Base-by-base conservation (phyloP, 73 alveolate genomes). In the Symbiodinium pilosum region DNA sequence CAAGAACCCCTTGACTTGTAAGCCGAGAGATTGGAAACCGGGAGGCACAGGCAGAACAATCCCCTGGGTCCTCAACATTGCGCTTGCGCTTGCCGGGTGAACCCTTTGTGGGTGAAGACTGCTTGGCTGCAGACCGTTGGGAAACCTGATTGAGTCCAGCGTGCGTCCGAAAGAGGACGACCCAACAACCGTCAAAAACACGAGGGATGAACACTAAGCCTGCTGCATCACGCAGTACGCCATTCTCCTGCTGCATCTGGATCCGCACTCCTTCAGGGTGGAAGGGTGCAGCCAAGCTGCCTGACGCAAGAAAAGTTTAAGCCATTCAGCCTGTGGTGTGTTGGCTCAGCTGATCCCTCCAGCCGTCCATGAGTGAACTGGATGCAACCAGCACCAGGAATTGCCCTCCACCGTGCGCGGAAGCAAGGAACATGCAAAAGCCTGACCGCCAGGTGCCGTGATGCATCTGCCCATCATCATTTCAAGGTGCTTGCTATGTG, bases 191-290 rank as follows among this genome's bases (percentile, higher is more conserved):
- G 26, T 34, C 0, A n/a, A 28, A 64, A n/a, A n/a, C 81, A 20
- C 18, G 81, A 5, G 39, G 77, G 77, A 28, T 14, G 81, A 2
- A 64, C 11, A 64, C 81, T n/a, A 38, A 64, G 81, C 39, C 9
- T 28, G 85, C 85, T 41, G 81, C 95, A 18, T 88, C 95, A 3
- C 95, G 95, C 20, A 88, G 95, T 34, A 88, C 86, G 34, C 95
- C 95, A 34, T 88, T 88, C 95, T 88, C 95, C 47, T 88, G 95
- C 87, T 88, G 95, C 95, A 88, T 40, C 84, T 88, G 95, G n/a
- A 88, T 84, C 34, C 86, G 40, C 14, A 88, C 95, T 38, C 95
- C 95, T 88, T 36, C 83, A 4, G 26, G 59, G 28, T 26, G 43
- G 12, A 64, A 39, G 7, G 43, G 26, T 32, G 28, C 59, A 41